Base-by-base conservation (phyloP, 1,284 basidiomycete species). In the Stereum hirsutum region DNA sequence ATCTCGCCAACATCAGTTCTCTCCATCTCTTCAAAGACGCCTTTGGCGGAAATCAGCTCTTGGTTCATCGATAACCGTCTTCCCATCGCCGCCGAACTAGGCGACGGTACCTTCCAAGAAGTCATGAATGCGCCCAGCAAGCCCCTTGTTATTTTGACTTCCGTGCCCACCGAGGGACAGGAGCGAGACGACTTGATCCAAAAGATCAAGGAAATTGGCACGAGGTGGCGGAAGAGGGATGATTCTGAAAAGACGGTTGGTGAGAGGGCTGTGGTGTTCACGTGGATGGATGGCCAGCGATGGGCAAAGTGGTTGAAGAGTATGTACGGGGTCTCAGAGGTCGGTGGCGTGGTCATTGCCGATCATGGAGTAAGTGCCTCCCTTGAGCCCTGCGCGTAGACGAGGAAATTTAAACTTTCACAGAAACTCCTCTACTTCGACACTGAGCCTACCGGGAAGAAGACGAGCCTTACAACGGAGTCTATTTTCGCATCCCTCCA, bases 221-320 rank as follows among this genome's bases (percentile, higher is more conserved):
- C 66, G 47, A 75, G 77, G 45, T 93, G 89, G 91, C 71, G 70
- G 41, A 51, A 65, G 33, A 31, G 39, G 11, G 28, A 31, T 7
- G 41, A 40, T n/a, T 23, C 42, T 24, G 8, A 31, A 7, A 62
- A 63, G 48, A 70, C 65, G 8, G 57, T 52, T 23, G 48, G 56
- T n/a, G 64, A 60, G 7, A 66, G 77, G 38, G 76, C 81, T 12
- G 81, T 94, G 0, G 74, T 91, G 42, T 95, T 93, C 61, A 74
- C 81, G 6, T 89, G 81, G 78, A 91, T 94, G 74, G 87, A 95
- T 55, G 74, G 68, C 0, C 78, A 78, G 20, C 74, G 71, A 57
- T 94, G 91, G 90, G 69, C 63, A 15, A 80, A 74, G 43, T 95
- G 90, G 90, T 65, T 94, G 62, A 89, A 86, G 69, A 81, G 78